Percentiles rank a stretch among this genome's conserved stretches.
phyloP scores from a whole-genome alignment of 2,329 filamentous ascomycete species.

The Tolypocladium nubicola region DNA sequence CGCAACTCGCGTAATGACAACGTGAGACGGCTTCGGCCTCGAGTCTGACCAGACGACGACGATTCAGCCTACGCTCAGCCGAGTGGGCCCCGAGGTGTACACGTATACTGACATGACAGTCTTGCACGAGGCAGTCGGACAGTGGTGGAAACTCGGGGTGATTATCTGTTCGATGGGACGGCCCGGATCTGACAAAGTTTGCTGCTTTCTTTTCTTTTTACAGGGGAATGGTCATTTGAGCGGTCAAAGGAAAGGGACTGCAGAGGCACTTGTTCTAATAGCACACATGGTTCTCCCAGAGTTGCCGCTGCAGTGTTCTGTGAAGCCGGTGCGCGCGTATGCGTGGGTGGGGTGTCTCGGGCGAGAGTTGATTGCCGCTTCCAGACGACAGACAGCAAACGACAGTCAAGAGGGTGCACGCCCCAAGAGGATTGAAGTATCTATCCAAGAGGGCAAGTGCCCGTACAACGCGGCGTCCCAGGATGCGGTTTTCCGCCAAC shows the following conservation, averaged over 20 bases:
- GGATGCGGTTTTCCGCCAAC: neutral
- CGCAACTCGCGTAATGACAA: neutral
- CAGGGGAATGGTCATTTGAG: neutral
- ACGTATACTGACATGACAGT: neutral
- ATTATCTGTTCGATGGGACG: neutral
- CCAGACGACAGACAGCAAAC: no score
- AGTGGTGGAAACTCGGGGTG: neutral
- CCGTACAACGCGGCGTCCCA: neutral
- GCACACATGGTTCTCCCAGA: neutral
- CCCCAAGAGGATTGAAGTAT: neutral
- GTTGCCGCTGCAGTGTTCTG: neutral
- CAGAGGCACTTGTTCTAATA: neutral
- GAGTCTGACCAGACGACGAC: neutral
- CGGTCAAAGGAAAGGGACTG: neutral
- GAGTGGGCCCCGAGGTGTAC: neutral
- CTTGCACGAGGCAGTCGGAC: no score
- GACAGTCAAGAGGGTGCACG: no score
- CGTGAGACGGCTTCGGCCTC: neutral
- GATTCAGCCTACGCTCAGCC: neutral
- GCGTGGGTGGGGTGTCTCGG: neutral
- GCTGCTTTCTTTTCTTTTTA: neutral
- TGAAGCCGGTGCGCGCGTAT: neutral
- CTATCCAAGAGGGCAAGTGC: neutral
- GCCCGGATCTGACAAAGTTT: neutral
- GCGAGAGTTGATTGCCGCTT: no score